Conservation (phyloP, 352 stramenopile genomes). For the Phytophthora nicotianae region DNA sequence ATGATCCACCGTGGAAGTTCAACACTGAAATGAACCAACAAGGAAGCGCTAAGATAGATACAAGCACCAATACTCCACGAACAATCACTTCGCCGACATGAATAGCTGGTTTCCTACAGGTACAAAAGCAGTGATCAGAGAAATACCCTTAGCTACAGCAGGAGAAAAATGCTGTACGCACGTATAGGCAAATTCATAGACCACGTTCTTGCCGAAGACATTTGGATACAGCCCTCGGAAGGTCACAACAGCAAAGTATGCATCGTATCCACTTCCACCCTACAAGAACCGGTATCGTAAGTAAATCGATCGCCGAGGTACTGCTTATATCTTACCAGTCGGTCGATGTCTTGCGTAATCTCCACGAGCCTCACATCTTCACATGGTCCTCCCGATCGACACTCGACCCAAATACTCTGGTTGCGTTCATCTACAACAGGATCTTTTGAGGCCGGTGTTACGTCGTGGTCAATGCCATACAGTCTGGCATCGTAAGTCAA, state of each 20-base stretch:
- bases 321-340: constrained; percentile 33
- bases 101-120: constrained; percentile 63
- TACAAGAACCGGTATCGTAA: constrained; percentile 22
- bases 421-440: constrained; percentile 67
- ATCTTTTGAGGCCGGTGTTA: constrained; percentile 43
- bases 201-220: constrained; percentile 61
- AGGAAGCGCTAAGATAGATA: constrained; percentile 65
- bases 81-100: constrained; percentile 75
- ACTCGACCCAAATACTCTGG: constrained; percentile 81
- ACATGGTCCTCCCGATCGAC: constrained; percentile 47
- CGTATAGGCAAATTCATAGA: constrained; percentile 86
- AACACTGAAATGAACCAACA: constrained; percentile 74
- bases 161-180: constrained; percentile 35
- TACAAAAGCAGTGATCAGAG: neutral
- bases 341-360: constrained; percentile 71
- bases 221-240: constrained; percentile 84
- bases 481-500: constrained; percentile 73
- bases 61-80: constrained; percentile 59
- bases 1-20: constrained; percentile 58
- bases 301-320: constrained; percentile 1
- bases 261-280: constrained; percentile 65
- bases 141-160: neutral
- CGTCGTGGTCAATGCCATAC: constrained; percentile 63
- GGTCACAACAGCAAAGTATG: constrained; percentile 63
- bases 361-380: constrained; percentile 64